A percentile compares a stretch with the other conserved stretches of the same genome.
phyloP scores from a whole-genome alignment of 139 green algal genomes.

The Marvania coccoides region DNA sequence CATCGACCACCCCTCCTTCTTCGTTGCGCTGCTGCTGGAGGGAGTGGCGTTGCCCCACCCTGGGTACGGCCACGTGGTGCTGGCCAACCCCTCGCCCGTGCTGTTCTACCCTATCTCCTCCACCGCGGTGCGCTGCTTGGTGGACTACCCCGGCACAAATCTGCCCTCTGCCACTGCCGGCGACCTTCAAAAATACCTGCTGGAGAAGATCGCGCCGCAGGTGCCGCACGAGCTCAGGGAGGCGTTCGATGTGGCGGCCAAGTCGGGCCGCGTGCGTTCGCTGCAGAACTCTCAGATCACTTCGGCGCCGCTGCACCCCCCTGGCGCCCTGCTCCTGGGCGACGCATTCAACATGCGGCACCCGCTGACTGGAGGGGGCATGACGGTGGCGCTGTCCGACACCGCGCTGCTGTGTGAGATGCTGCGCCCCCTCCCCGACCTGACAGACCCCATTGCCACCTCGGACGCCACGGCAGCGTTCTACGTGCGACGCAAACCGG shows the following conservation, averaged over 20 bases:
- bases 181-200: slow-evolving; percentile 57
- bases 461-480: slow-evolving; percentile 65
- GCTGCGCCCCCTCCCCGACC: slow-evolving; percentile 58
- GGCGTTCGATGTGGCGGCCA: slow-evolving; percentile 61
- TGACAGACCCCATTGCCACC: slow-evolving; percentile 62
- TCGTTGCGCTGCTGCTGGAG: slow-evolving; percentile 87
- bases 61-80: slow-evolving; percentile 91
- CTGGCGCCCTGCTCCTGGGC: slow-evolving; percentile 86
- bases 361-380: slow-evolving; percentile 80
- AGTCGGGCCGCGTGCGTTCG: slow-evolving; percentile 51
- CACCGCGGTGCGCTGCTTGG: slow-evolving; percentile 81
- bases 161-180: slow-evolving; percentile 45
- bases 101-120: slow-evolving; percentile 97
- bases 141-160: slow-evolving; percentile 84
- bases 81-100: slow-evolving; percentile 89
- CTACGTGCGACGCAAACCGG: slow-evolving; percentile 77
- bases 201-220: slow-evolving; percentile 38
- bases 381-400: slow-evolving; percentile 92
- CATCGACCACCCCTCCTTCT: slow-evolving; percentile 81
- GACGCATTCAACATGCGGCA: slow-evolving; percentile 99
- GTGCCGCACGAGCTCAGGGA: slow-evolving; percentile 64
- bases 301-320: slow-evolving; percentile 62
- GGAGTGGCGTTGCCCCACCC: slow-evolving; percentile 62
- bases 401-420: slow-evolving; percentile 75
- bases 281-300: slow-evolving; percentile 73